phyloP scores from a whole-genome alignment of 139 green algal species.

The Coelastrella sp. region DNA sequence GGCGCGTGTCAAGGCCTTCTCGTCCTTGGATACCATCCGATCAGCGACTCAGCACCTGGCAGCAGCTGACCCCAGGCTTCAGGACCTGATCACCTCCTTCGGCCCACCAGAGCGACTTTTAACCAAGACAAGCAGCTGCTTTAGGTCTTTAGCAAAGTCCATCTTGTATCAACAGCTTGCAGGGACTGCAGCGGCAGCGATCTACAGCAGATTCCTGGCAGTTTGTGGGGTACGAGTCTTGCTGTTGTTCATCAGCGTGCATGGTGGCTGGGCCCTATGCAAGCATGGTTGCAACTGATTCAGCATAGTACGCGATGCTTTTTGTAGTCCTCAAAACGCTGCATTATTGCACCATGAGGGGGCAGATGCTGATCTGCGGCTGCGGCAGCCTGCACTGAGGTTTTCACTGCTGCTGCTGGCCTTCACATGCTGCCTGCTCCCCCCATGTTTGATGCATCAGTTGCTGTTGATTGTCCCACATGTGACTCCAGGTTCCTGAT shows the following conservation, averaged over 20 bases:
- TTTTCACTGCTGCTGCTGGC: neutral
- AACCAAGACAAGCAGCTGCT: slow-evolving; percentile 42
- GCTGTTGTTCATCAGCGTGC: neutral
- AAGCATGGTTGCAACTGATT: no score
- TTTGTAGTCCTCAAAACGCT: no score
- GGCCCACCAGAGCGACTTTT: slow-evolving; percentile 52
- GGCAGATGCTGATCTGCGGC: no score
- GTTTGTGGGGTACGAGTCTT: slow-evolving; percentile 42
- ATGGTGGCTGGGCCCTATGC: neutral
- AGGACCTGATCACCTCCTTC: slow-evolving; percentile 52
- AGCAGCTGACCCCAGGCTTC: slow-evolving; percentile 21
- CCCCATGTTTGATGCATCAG: neutral
- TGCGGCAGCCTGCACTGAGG: neutral
- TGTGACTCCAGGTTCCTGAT: slow-evolving; percentile 19
- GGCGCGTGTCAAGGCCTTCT: neutral
- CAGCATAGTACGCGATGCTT: no score
- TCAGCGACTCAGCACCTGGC: slow-evolving; percentile 7
- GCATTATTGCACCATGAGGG: no score
- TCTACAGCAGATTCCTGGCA: slow-evolving; percentile 53
- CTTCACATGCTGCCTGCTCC: neutral
- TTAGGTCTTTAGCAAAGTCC: slow-evolving; percentile 57
- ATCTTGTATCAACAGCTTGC: slow-evolving; percentile 65
- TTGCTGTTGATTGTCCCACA: neutral
- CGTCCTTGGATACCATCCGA: neutral
- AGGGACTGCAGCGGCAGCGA: slow-evolving; percentile 51